Base-by-base conservation (phyloP, 352 stramenopile genomes). In the Phytophthora fragariae region DNA sequence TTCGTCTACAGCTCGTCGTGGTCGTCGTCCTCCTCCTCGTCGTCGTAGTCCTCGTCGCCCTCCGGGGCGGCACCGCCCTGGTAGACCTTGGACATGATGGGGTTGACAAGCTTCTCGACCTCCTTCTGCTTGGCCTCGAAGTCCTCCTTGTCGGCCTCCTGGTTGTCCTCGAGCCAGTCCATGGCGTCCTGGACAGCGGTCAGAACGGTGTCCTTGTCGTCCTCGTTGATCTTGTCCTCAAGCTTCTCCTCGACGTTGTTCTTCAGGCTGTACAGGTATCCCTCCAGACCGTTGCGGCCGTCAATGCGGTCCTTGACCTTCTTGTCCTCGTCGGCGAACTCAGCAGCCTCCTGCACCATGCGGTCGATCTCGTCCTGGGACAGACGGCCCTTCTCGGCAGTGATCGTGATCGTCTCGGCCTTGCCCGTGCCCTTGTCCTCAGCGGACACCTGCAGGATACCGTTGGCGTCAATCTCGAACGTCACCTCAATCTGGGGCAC, bases 401-500 rank as follows among this genome's bases (percentile, higher is more conserved):
- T 99, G 79, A 99, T 99, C 75, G 97, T 99, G 79, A 99, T 99
- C 88, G 98, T 98, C 74, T 94, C 82, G 9, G 85, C 84, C 91
- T 99, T 99, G 70, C 98, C 97, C n/a, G 98, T 99, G 77, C 94
- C 96, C 92, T 99, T 99, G 84, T 99, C 98, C 76, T 98, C 88
- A 29, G 98, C 98, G 61, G 89, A 96, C 41, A 99, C 97, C 81
- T 99, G 92, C 52, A 99, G 82, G 79, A 99, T 99, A 81, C 98
- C 98, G 83, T 99, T 99, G 74, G 98, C 98, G 80, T 99, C 98
- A 63, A 99, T 95, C 78, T 99, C 98, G 72, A 99, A 99, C 54
- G 95, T 98, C 47, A 99, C 98, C 73, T 99, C 98, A 83, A 99
- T 99, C 87, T 99, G 97, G 29, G 98, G 98, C 41, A 99, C 96